Conservation (phyloP, 2,329 filamentous ascomycete genomes). For the Elsinoe perseae region DNA sequence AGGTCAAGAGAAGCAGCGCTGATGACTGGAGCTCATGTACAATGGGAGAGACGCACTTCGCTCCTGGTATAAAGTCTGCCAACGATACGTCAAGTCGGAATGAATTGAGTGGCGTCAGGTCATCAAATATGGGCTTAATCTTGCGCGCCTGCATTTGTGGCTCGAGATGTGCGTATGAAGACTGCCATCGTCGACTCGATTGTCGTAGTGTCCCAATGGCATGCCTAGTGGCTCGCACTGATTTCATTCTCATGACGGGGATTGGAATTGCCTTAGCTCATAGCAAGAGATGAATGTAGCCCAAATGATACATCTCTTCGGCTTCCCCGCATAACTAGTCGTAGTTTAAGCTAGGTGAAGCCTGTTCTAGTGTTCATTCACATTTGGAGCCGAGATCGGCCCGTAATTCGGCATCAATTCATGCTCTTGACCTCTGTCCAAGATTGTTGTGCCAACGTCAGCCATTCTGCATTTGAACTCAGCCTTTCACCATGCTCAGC, state of each 20-base stretch:
- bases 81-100: constrained; percentile 60
- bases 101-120: constrained; percentile 54
- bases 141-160: constrained; percentile 41
- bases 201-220: not conserved
- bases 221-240: not conserved
- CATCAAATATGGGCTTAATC: constrained; percentile 46
- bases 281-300: too few relatives aligned
- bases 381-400: not conserved
- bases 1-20: constrained; percentile 17
- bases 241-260: not conserved
- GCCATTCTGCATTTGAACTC: too few relatives aligned
- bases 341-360: too few relatives aligned
- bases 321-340: not conserved
- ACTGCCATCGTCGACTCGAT: constrained; percentile 24
- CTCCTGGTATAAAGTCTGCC: constrained; percentile 44
- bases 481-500: too few relatives aligned
- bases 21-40: not conserved
- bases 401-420: not conserved
- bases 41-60: constrained; percentile 19
- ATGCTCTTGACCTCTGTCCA: too few relatives aligned
- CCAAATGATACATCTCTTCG: not conserved
- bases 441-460: too few relatives aligned
- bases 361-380: too few relatives aligned
- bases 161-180: constrained; percentile 34
- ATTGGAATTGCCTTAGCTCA: too few relatives aligned